Conservation (phyloP, 2,329 filamentous ascomycete genomes). For the Didymella arachidicola region DNA sequence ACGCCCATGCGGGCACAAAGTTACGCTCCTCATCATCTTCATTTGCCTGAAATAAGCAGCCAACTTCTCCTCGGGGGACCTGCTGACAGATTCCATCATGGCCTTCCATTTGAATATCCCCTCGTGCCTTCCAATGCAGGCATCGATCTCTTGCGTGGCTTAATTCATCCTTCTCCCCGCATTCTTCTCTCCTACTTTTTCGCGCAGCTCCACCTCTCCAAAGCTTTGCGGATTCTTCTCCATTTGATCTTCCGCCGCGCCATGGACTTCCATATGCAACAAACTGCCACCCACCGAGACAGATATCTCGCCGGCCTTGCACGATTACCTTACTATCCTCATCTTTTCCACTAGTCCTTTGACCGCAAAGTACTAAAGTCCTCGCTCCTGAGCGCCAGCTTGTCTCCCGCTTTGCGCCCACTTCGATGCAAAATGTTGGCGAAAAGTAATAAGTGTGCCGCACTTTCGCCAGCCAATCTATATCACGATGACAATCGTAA, state of each 20-base stretch:
- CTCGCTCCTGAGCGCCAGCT: not conserved
- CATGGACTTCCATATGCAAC: not conserved
- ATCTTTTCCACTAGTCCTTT: not conserved
- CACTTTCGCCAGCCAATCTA: not conserved
- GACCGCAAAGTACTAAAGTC: not conserved
- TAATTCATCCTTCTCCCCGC: not conserved
- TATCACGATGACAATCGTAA: constrained; percentile 2
- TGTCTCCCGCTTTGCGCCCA: not conserved
- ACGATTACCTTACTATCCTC: not conserved
- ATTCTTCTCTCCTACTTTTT: not conserved
- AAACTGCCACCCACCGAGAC: not conserved
- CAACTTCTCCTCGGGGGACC: not conserved
- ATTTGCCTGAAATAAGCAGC: not conserved
- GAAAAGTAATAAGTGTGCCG: not conserved
- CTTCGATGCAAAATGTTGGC: not conserved
- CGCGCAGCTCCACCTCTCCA: not conserved
- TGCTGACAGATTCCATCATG: not conserved
- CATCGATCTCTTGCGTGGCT: not conserved
- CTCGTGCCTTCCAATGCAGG: not conserved
- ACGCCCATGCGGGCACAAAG: not conserved
- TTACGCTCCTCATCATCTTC: not conserved
- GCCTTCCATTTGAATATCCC: not conserved
- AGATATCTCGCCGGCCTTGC: not conserved
- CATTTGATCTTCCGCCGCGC: not conserved
- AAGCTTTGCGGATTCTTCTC: not conserved